Conservation (phyloP, 2,329 filamentous ascomycete genomes). For the Meredithiella fracta region DNA sequence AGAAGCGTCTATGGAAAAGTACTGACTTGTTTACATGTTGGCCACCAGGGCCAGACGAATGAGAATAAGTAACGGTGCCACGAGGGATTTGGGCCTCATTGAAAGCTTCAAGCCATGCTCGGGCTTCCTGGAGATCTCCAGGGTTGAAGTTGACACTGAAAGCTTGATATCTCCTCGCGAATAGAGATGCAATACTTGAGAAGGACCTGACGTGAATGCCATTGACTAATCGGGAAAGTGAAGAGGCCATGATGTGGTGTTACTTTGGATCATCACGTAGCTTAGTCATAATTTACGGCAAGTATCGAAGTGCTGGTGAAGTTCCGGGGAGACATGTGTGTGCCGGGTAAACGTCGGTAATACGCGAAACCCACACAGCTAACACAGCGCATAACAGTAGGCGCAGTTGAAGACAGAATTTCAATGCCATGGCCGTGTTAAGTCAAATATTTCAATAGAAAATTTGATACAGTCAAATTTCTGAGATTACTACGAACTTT, state of each 20-base stretch:
- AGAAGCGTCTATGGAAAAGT: neutral
- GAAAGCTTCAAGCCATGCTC: conserved; percentile 34
- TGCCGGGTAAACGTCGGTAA: neutral
- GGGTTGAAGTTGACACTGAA: conserved; percentile 34
- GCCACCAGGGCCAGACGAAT: conserved; percentile 44
- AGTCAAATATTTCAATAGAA: neutral
- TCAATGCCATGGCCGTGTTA: no score
- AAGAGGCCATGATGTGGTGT: no score
- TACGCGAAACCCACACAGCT: neutral
- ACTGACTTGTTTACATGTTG: conserved; percentile 47
- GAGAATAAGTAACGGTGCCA: conserved; percentile 36
- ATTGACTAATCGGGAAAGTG: no score
- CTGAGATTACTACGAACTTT: no score
- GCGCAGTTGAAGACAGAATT: neutral
- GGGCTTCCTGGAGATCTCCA: conserved; percentile 33
- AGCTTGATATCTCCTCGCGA: conserved; percentile 26
- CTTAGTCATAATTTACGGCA: no score
- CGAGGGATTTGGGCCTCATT: conserved; percentile 28
- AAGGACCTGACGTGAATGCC: neutral
- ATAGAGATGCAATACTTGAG: no score
- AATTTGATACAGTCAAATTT: neutral
- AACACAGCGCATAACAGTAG: no score
- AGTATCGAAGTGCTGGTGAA: no score
- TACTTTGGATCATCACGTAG: no score
- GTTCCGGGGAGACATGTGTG: no score